phyloP scores from a whole-genome alignment of 169 alveolate genomes.

The Theileria parva region DNA sequence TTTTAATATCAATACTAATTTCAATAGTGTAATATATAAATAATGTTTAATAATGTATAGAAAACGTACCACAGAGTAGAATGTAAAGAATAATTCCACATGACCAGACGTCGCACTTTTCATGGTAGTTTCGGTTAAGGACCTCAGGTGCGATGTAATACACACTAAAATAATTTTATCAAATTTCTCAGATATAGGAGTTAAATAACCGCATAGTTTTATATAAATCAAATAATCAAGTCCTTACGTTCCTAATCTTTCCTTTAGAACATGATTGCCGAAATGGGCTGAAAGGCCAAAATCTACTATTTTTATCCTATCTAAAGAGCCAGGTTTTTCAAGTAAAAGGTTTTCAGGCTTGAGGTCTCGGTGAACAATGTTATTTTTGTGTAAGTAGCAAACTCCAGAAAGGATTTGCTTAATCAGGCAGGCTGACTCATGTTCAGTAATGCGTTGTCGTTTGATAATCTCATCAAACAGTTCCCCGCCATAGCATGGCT shows the following conservation, averaged over 20 bases:
- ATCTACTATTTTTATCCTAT: conserved; percentile 81
- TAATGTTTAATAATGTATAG: neutral
- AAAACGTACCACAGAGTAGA: conserved; percentile 71
- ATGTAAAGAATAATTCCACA: conserved; percentile 87
- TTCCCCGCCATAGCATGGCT: conserved; percentile 91
- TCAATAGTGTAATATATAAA: neutral
- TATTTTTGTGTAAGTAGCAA: conserved; percentile 87
- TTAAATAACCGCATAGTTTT: neutral
- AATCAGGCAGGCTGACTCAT: conserved; percentile 88
- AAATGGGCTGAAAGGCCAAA: conserved; percentile 86
- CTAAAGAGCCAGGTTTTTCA: conserved; percentile 36
- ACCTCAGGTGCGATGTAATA: conserved; percentile 89
- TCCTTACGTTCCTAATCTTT: conserved; percentile 84
- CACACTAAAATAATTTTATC: conserved; percentile 17
- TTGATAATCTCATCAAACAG: conserved; percentile 87
- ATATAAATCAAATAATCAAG: neutral
- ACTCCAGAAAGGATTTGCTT: conserved; percentile 89
- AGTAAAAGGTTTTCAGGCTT: conserved; percentile 97
- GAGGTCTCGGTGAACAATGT: conserved; percentile 98
- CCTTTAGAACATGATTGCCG: conserved; percentile 71
- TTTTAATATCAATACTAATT: neutral
- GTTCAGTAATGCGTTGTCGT: conserved; percentile 85
- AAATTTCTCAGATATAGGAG: neutral
- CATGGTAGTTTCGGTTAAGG: conserved; percentile 80
- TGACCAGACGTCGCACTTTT: conserved; percentile 90